Base-by-base conservation (phyloP, 495 filamentous ascomycete species). In the Apodospora peruviana region DNA sequence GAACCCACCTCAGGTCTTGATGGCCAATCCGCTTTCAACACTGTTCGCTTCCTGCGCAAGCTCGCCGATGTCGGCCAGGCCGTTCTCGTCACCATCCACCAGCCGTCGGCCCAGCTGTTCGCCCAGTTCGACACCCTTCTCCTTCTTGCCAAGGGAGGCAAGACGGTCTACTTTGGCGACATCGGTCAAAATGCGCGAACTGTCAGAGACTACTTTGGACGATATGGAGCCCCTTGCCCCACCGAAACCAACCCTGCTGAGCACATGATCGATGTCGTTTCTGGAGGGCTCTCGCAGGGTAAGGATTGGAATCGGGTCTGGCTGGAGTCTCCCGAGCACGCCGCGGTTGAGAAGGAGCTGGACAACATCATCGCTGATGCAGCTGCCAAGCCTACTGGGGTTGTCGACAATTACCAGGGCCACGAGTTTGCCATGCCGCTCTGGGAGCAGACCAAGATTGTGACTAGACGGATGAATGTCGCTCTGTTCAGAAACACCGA, bases 261-360 rank as follows among this genome's bases (percentile, higher is more conserved):
- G 69, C 91, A 85, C 83, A 91, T 94, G 84, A 74, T 94, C 39
- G 87, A 90, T 57, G 81, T 87, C 32, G 89, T 90, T 58, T 86
- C 85, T 40, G 85, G 85, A 17, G 17, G 43, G 1, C 48, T 59
- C 18, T 53, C 49, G 34, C 52, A 80, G 16, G 78, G 84, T 39
- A 78, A 81, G 43, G 87, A 95, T 57, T 95, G 90, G 90, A 77
- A 78, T 40, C 71, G 84, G 42, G 74, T 82, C 19, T 95, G 90
- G 90, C 77, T 80, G 38, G 70, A 82, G 9, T 85, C 80, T 41
- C 72, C 79, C 5, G 86, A 93, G 60, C 78, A 77, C 52, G 58
- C 73, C 40, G 73, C 58, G 0, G 76, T 88, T 11, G 76, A 78
- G 27, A 66, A 72, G 10, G 83, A 90, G 56, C 76, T 91, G 16